phyloP scores from a whole-genome alignment of 192 early-diverging fungal genomes.

The Phycomyces blakesleeanus region DNA sequence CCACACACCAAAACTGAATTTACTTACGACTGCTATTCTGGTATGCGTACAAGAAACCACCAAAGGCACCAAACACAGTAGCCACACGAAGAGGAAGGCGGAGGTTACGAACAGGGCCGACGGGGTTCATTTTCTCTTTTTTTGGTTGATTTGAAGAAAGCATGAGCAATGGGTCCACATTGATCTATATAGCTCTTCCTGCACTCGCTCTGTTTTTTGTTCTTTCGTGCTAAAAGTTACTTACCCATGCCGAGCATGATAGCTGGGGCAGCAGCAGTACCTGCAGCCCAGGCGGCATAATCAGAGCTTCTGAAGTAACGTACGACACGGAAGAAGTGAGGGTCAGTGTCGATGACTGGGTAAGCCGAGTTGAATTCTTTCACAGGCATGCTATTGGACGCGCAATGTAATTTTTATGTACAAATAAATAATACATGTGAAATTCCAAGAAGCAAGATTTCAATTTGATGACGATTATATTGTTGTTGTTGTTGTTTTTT shows the following conservation, averaged over 20 bases:
- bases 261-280: conserved; percentile 69
- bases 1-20: not conserved
- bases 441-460: not conserved
- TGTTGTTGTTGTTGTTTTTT: not conserved
- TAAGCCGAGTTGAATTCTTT: conserved; percentile 59
- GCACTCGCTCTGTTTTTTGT: not conserved
- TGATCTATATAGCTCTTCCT: not conserved
- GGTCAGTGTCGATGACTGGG: conserved; percentile 86
- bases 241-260: conserved; percentile 74
- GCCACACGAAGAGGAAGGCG: conserved; percentile 52
- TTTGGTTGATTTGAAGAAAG: not conserved
- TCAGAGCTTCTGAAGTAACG: conserved; percentile 86
- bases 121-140: conserved; percentile 50
- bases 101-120: conserved; percentile 42
- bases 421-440: too few relatives aligned
- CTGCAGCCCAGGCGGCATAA: conserved; percentile 58
- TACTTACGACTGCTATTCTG: conserved; percentile 67
- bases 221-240: not conserved
- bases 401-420: too few relatives aligned
- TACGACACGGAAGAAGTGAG: conserved; percentile 85
- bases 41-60: conserved; percentile 80
- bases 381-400: conserved; percentile 35
- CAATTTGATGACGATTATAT: not conserved
- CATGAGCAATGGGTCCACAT: not conserved
- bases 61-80: conserved; percentile 47